Evolutionary conservation across 345 rosid species (phyloP).

Genomic region (Limnanthes douglasii): DNA sequence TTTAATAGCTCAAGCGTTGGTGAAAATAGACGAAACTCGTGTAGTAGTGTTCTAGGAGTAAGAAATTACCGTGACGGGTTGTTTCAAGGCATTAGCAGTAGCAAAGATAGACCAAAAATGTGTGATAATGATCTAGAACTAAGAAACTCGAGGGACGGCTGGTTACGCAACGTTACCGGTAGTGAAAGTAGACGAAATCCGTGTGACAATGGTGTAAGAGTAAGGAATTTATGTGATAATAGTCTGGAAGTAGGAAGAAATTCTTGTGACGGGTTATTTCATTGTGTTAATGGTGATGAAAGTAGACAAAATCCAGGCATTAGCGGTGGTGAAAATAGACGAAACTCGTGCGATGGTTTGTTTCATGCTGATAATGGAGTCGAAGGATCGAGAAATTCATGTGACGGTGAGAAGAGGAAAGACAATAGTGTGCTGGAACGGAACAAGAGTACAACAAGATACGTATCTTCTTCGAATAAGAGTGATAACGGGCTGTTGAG

Average conservation of each 20-base stretch:
- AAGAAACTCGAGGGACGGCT: no score
- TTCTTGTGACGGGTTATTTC: constrained; percentile 11
- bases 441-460: constrained; percentile 13
- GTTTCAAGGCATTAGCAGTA: constrained; percentile 8
- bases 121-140: no score
- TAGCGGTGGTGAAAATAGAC: constrained; percentile 9
- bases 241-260: no score
- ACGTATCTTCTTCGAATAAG: constrained; percentile 7
- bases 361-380: constrained; percentile 4
- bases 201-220: constrained; percentile 9
- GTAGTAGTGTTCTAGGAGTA: no score
- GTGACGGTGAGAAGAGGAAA: constrained; percentile 14
- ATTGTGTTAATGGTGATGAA: constrained; percentile 7
- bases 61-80: no score
- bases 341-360: constrained; percentile 10
- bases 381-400: constrained; percentile 1
- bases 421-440: constrained; percentile 21
- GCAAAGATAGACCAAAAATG: constrained; percentile 17
- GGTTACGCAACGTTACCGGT: no score
- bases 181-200: no score
- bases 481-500: constrained; percentile 37
- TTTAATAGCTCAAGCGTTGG: constrained; percentile 7
- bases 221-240: no score
- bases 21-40: no score
- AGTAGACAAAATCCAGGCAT: constrained; percentile 7